Evolutionary conservation across 2,329 filamentous ascomycete genomes (phyloP), one percentile per base, ranked within the genome.

Genomic region (Ilyonectria mors-panacis): DNA sequence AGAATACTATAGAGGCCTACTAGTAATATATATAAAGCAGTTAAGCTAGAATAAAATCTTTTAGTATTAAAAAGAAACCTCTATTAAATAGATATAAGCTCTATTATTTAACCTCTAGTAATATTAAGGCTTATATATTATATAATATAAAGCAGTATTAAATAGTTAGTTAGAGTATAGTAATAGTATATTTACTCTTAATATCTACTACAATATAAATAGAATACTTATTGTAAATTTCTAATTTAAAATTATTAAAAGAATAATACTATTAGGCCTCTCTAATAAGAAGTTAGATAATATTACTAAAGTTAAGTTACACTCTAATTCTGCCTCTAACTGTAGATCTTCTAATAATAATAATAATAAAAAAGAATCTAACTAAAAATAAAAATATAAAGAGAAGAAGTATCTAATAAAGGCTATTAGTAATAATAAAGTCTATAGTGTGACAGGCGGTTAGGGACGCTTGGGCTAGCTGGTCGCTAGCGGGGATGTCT

Each of bases 91-190:
- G 1, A 21, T 39, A 8, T 10, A 15, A 1, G n/a, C 15, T 9
- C 47, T 15, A 2, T 2, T 30, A 8, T 63, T 66, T 19, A 45
- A 63, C 13, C n/a, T 70, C 2, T 13, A 44, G 12, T 23, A 17
- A 33, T 70, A 62, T 19, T 13, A 9, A 8, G 65, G 65, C 7
- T 70, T 65, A 2, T 68, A 68, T 17, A 17, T 61, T 12, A 26
- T 70, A 9, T 42, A 60, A 39, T 66, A 62, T 15, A 39, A 63
- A 2, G n/a, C 23, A 3, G 42, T 68, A 2, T 23, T 45, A 6
- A 23, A 65, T 9, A 55, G 39, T 12, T 70, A 65, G 66, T 5
- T 7, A 3, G 26, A 44, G 2, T 19, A 33, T n/a, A n/a, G 42
- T 3, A 7, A 21, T 1, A 23, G 35, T 2, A 2, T 13, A 6